Conservation (phyloP, 495 filamentous ascomycete species). For the Neurospora sp. region DNA sequence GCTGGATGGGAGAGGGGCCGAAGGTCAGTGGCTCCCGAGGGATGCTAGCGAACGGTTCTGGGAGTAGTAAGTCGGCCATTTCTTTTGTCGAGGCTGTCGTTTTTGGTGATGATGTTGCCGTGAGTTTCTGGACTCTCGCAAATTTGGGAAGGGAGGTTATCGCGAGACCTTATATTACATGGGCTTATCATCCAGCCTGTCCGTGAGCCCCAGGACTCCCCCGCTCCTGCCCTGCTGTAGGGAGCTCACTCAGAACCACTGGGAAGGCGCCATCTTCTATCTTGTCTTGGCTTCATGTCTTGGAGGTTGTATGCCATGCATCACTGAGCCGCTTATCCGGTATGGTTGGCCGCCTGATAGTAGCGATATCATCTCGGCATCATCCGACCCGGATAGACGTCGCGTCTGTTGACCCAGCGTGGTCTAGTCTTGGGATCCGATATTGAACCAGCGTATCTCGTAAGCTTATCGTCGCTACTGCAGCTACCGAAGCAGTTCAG, state of each 20-base stretch:
- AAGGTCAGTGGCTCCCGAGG: slow-evolving; percentile 44
- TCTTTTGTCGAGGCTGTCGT: not conserved
- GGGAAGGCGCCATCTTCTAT: not conserved
- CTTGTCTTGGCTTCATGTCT: not conserved
- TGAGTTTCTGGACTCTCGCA: not conserved
- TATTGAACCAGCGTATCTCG: not conserved
- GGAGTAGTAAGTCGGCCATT: slow-evolving; percentile 31
- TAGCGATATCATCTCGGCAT: not conserved
- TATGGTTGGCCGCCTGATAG: not conserved
- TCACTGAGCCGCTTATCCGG: not conserved
- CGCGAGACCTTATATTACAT: not conserved
- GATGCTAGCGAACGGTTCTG: slow-evolving; percentile 49
- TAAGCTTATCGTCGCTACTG: not conserved
- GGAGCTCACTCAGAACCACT: not conserved
- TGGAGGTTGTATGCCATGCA: not conserved
- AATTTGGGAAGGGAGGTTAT: not conserved
- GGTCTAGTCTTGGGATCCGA: not conserved
- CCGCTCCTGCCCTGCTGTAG: not conserved
- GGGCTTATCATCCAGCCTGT: not conserved
- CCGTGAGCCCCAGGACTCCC: not conserved
- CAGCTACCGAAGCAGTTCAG: not conserved
- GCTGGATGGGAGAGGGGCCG: slow-evolving; percentile 50
- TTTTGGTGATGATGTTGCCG: not conserved
- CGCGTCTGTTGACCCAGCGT: not conserved
- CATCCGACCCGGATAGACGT: not conserved